A percentile compares a stretch with the other conserved stretches of the same genome.
Conservation (phyloP, 495 filamentous ascomycete species). For the Xylaria acuta region DNA sequence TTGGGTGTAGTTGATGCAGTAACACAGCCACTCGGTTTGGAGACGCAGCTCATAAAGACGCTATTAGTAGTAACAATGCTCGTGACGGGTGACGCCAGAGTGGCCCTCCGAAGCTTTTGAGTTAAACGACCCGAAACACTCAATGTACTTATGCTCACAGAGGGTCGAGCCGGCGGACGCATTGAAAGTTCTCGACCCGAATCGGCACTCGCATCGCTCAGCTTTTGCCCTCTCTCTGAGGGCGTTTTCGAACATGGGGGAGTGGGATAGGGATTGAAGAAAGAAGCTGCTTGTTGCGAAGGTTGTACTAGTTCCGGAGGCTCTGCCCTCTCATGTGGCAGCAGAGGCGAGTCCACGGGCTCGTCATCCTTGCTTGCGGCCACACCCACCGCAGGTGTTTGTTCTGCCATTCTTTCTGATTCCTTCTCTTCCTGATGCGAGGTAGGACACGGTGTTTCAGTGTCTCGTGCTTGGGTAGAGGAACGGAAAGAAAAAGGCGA, state of each 20-base stretch:
- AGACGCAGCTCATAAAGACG: constrained; percentile 76
- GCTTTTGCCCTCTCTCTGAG: constrained; percentile 57
- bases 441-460: constrained; percentile 43
- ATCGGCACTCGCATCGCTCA: constrained; percentile 52
- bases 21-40: constrained; percentile 69
- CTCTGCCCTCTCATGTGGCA: constrained; percentile 55
- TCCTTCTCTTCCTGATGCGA: constrained; percentile 45
- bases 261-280: constrained; percentile 59
- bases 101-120: constrained; percentile 53
- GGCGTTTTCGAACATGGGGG: constrained; percentile 64
- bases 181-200: constrained; percentile 40
- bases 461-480: constrained; percentile 46
- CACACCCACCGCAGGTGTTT: constrained; percentile 32
- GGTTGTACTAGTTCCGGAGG: constrained; percentile 42
- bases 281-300: constrained; percentile 42
- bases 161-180: constrained; percentile 38
- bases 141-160: constrained; percentile 44
- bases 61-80: constrained; percentile 68
- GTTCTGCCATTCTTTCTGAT: constrained; percentile 37
- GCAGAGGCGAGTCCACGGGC: constrained; percentile 58
- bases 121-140: constrained; percentile 50
- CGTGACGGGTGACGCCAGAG: constrained; percentile 65
- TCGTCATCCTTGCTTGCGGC: constrained; percentile 37
- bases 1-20: constrained; percentile 59
- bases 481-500: constrained; percentile 41